Base-by-base conservation (phyloP, 305 asterid genomes). In the Salvia sclarea region DNA sequence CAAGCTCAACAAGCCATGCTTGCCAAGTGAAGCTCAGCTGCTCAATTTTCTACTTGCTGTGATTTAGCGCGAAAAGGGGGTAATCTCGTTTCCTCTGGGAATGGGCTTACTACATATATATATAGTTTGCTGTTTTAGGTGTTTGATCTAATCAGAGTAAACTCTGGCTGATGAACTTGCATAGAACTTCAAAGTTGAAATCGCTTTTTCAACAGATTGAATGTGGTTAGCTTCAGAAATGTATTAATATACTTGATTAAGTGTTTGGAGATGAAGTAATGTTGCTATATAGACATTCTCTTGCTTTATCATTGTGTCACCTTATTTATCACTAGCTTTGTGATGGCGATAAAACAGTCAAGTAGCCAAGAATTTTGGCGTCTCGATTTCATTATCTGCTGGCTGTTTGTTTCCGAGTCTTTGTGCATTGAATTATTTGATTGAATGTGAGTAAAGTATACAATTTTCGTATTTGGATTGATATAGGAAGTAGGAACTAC, bases 1-100 rank as follows among this genome's bases (percentile, higher is more conserved):
- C 91, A 81, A 73, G 83, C 85, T 47, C 87, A 82, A 67, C 81
- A 82, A 76, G 59, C 62, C 66, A 61, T 83, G 69, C 70, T 76
- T 75, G 87, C 93, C 53, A 79, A 86, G 80, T 86, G 88, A 84
- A 73, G 68, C 57, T 33, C 61, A 18, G 61, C 76, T 60, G 35
- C 58, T 79, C 17, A 35, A 24, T 47, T 40, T 38, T 44, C 21
- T 5, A 0, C 11, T 30, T 62, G 6, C 45, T 49, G 20, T 37
- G 61, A 6, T 61, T 54, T 66, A 55, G 61, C 16, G 64, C 20
- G 57, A 64, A 81, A 70, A 57, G 48, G 55, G 55, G 73, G 74
- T 55, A 64, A 52, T 41, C 71, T 69, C 75, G 41, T 80, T 80
- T 79, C 84, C 53, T 72, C 78, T 69, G 71, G 88, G 79, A 81